Percentiles rank a stretch among this genome's conserved stretches.
These are phyloP conservation scores for Fraxinus xanthoxyloides DNA, from an alignment of 305 asterid species.

Conservation along the genomic window DNA sequence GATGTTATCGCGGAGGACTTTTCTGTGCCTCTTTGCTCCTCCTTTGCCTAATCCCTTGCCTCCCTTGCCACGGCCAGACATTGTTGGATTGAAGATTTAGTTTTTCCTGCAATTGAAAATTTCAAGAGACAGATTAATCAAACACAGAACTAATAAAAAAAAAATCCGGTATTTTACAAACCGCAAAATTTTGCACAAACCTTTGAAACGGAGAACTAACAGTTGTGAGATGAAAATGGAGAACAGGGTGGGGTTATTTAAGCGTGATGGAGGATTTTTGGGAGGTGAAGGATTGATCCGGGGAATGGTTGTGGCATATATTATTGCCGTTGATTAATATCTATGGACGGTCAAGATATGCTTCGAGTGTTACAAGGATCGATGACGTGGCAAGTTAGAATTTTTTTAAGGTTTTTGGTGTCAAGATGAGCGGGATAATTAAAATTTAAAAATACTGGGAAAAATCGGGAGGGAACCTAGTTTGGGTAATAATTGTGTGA, in stretches of 20 bases:
- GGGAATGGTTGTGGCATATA: neutral
- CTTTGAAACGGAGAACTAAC: neutral
- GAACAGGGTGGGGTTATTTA: constrained; percentile 11
- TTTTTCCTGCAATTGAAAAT: neutral
- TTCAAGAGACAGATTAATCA: neutral
- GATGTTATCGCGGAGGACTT: constrained; percentile 66
- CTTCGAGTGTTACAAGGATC: constrained; percentile 20
- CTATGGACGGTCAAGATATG: constrained; percentile 22
- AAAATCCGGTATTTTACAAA: neutral
- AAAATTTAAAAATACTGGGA: neutral
- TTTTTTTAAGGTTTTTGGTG: neutral
- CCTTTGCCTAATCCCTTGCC: constrained; percentile 76
- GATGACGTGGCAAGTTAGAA: constrained; percentile 26
- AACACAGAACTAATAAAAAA: neutral
- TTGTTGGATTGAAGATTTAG: constrained; percentile 1
- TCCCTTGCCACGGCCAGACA: constrained; percentile 72
- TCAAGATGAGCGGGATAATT: neutral
- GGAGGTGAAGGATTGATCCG: constrained; percentile 27
- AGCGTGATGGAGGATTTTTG: neutral
- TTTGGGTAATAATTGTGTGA: neutral
- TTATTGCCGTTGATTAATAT: constrained; percentile 25
- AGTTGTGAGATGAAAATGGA: neutral
- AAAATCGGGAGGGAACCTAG: neutral
- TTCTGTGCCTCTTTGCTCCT: constrained; percentile 65
- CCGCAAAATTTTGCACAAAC: neutral